Evolutionary conservation across 2,329 filamentous ascomycete genomes (phyloP).

Genomic region (Cladosporium austrohemisphaericum): DNA sequence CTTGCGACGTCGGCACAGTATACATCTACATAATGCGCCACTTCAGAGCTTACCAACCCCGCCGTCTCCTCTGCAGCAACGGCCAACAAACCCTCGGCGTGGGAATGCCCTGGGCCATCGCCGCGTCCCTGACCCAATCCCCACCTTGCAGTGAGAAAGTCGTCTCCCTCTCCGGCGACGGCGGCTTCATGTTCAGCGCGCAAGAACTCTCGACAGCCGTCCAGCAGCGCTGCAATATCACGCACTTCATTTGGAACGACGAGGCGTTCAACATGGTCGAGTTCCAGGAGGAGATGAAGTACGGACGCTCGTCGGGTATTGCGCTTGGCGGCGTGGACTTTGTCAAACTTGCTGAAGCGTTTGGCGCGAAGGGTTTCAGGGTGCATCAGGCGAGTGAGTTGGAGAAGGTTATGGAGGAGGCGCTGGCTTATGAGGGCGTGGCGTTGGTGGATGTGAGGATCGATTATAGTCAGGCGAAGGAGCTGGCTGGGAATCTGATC

Average conservation of each 20-base stretch:
- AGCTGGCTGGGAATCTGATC: conserved; percentile 41
- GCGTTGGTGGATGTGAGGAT: conserved; percentile 47
- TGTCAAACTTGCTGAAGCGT: conserved; percentile 46
- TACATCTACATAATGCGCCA: conserved; percentile 50
- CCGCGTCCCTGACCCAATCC: conserved; percentile 42
- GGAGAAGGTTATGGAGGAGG: conserved; percentile 43
- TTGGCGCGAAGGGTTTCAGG: conserved; percentile 46
- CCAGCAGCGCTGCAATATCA: conserved; percentile 47
- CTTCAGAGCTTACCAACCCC: conserved; percentile 45
- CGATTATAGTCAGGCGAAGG: conserved; percentile 43
- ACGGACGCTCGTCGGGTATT: conserved; percentile 44
- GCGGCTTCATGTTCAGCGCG: conserved; percentile 49
- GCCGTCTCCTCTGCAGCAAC: conserved; percentile 45
- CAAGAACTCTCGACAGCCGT: conserved; percentile 48
- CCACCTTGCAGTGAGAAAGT: conserved; percentile 45
- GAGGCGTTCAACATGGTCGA: conserved; percentile 51
- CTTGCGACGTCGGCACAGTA: conserved; percentile 46
- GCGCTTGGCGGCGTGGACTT: conserved; percentile 48
- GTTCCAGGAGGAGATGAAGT: conserved; percentile 51
- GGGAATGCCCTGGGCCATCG: conserved; percentile 48
- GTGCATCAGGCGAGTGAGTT: conserved; percentile 39
- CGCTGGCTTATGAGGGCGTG: conserved; percentile 42
- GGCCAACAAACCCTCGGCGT: conserved; percentile 50
- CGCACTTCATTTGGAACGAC: conserved; percentile 52
- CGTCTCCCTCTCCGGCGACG: conserved; percentile 45